phyloP scores from a whole-genome alignment of 257 asterid species.

The Nicotiana sylvestris region DNA sequence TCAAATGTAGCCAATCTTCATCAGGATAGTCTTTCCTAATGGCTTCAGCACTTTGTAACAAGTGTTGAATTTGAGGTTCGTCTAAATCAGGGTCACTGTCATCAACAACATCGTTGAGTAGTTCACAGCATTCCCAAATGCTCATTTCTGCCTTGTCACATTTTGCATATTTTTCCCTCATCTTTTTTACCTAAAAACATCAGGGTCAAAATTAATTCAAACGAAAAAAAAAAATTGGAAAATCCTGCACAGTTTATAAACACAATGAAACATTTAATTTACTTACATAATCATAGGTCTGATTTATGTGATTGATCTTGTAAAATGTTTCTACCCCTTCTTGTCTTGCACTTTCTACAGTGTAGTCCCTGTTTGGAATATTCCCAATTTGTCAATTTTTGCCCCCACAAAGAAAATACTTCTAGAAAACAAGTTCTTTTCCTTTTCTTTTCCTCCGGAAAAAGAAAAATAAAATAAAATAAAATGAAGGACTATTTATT shows the following conservation, averaged over 20 bases:
- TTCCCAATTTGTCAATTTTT: neutral
- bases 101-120: conserved; percentile 41
- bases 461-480: neutral
- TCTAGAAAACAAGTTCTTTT: neutral
- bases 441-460: neutral
- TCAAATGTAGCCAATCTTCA: conserved; percentile 87
- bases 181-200: conserved; percentile 51
- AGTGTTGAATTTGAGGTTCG: conserved; percentile 90
- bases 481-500: neutral
- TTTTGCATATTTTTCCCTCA: conserved; percentile 64
- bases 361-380: conserved; percentile 57
- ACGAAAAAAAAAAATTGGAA: neutral
- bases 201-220: neutral
- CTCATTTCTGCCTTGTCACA: conserved; percentile 72
- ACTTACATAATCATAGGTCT: conserved; percentile 70
- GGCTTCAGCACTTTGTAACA: conserved; percentile 89
- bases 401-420: neutral
- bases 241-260: neutral
- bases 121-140: conserved; percentile 94
- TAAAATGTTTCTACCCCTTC: conserved; percentile 67
- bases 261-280: too few species aligned
- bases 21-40: conserved; percentile 76
- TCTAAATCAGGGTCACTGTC: conserved; percentile 61
- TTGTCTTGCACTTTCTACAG: conserved; percentile 67
- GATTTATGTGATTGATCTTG: conserved; percentile 61